Conservation (phyloP, 2,329 filamentous ascomycete species). For the Huntiella omanensis region DNA sequence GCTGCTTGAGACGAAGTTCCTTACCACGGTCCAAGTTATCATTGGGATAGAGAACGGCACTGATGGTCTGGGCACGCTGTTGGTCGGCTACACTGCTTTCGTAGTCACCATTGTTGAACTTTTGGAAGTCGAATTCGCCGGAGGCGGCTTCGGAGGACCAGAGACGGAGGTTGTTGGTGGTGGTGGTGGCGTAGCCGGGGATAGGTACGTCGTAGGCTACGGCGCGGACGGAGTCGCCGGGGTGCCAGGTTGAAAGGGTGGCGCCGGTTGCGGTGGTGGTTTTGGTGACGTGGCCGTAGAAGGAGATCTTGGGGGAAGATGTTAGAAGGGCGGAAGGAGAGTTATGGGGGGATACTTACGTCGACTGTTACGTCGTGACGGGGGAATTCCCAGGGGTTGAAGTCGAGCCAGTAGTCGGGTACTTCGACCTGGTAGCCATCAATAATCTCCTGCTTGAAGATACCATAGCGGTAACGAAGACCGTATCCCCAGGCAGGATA, state of each 20-base stretch:
- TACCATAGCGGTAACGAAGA: conserved; percentile 84
- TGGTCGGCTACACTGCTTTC: conserved; percentile 96
- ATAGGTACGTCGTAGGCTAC: conserved; percentile 87
- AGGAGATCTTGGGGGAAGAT: conserved; percentile 47
- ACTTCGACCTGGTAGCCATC: conserved; percentile 97
- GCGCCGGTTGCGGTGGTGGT: conserved; percentile 59
- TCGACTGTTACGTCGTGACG: conserved; percentile 89
- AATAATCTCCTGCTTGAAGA: conserved; percentile 99
- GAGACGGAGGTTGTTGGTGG: conserved; percentile 88
- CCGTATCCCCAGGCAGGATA: conserved; percentile 97
- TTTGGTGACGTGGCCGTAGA: conserved; percentile 73
- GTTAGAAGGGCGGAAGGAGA: background rate
- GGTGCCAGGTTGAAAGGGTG: conserved; percentile 61
- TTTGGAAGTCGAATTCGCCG: conserved; percentile 97
- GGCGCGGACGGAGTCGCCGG: conserved; percentile 78
- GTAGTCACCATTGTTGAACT: conserved; percentile 97
- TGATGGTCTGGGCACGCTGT: conserved; percentile 97
- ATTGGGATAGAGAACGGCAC: conserved; percentile 90
- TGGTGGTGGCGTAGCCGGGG: conserved; percentile 72
- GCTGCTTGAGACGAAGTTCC: conserved; percentile 92
- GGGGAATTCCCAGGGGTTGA: conserved; percentile 98
- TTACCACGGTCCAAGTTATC: conserved; percentile 94
- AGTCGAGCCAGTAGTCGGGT: conserved; percentile 97
- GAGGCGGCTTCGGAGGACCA: conserved; percentile 97
- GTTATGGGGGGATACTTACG: conserved; percentile 23